Evolutionary conservation across 1,284 basidiomycete species (phyloP), one percentile per base, ranked within the genome.

Genomic region (Marasmius oreades): DNA sequence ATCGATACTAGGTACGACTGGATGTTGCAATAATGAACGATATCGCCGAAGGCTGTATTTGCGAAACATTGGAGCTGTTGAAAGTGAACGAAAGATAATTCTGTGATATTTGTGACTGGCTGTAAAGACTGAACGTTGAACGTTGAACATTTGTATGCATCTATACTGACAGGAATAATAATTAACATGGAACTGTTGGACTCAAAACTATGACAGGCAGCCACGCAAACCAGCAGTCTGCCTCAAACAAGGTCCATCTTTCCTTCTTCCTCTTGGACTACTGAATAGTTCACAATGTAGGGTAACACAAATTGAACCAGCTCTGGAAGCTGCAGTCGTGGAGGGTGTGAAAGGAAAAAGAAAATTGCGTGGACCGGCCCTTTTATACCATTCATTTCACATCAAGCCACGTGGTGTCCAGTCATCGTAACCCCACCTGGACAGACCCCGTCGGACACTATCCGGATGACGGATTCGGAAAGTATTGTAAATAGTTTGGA

Each of bases 211-310:
- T 89, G 83, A 82, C 84, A 80, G 74, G 76, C 72, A 72, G 72
- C 75, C 83, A 55, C 58, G 55, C 57, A 64, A 56, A 60, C 39
- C 75, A 79, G 76, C 78, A 70, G 74, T 75, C 74, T 71, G 72
- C 87, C 85, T 90, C 87, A 90, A 89, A 90, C 87, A 72, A 81
- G 79, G 84, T 85, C 74, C 55, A 58, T 45, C 14, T 18, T 53
- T 53, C 20, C 28, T 26, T 69, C 63, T 62, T 57, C 65, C 69
- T 57, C 55, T 26, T 18, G 33, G 6, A 11, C 28, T 12, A 12
- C 28, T 14, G 45, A 23, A 18, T 31, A 33, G 47, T 31, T 5
- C n/a, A 22, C 1, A 22, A 23, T 28, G 10, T 14, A 31, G 10
- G n/a, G 23, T 26, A 20, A 16, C 4, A 16, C 45, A 46, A 46